A percentile compares a stretch with the other conserved stretches of the same genome.
Evolutionary conservation across 768 basidiomycete genomes (phyloP).

Genomic region (Peribolospora baueri): DNA sequence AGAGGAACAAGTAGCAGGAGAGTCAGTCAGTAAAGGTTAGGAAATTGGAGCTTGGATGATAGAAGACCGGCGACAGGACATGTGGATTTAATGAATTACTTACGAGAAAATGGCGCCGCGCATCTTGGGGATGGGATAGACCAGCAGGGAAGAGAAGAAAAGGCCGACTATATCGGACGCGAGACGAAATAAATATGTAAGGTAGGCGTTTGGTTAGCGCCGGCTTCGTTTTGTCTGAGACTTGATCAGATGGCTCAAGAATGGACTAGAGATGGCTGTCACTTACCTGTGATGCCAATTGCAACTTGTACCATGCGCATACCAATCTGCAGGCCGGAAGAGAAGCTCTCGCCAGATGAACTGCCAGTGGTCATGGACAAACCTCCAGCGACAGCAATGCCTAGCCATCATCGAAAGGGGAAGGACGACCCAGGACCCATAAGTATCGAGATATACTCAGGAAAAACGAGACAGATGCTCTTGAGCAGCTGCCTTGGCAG

Average conservation of each 20-base stretch:
- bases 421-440: not conserved
- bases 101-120: no score
- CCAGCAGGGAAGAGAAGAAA: constrained; percentile 10
- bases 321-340: constrained; percentile 8
- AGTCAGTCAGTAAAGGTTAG: no score
- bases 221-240: not conserved
- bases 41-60: no score
- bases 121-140: constrained; percentile 7
- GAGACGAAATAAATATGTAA: no score
- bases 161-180: constrained; percentile 7
- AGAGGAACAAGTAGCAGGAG: no score
- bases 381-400: not conserved
- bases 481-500: constrained; percentile 11
- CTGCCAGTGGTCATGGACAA: not conserved
- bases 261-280: not conserved
- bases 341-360: not conserved
- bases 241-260: not conserved
- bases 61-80: no score
- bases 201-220: not conserved
- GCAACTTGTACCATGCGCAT: constrained; percentile 12
- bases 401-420: not conserved
- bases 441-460: not conserved
- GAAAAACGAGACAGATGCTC: not conserved
- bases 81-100: no score
- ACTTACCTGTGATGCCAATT: constrained; percentile 6